A percentile compares a stretch with the other conserved stretches of the same genome.
Conservation (phyloP, 176 grass and related monocot genomes). For the Paspalum notatum region DNA sequence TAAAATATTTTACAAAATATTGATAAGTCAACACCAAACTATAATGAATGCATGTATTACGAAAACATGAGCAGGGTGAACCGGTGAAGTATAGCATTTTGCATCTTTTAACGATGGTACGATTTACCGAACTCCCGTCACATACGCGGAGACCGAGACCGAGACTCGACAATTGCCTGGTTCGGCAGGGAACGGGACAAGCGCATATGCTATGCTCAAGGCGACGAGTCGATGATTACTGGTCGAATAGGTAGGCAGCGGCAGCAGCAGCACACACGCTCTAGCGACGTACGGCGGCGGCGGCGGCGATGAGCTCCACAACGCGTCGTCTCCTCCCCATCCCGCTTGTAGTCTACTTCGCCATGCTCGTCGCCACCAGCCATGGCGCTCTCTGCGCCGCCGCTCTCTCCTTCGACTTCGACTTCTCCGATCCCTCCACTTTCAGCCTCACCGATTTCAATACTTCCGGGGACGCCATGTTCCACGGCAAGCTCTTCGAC, state of each 20-base stretch:
- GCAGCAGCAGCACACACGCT: not conserved
- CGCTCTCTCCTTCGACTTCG: conserved; percentile 48
- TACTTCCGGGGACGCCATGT: not conserved
- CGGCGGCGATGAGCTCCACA: not conserved
- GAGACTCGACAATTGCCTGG: not conserved
- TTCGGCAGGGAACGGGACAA: not conserved
- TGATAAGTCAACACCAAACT: too few relatives aligned
- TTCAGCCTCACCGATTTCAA: not conserved
- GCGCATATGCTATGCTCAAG: too few relatives aligned
- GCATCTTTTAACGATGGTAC: not conserved
- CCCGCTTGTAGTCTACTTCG: not conserved
- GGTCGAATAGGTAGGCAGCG: not conserved
- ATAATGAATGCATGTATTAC: too few relatives aligned
- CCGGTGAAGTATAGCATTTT: too few relatives aligned
- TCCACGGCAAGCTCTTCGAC: not conserved
- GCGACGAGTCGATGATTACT: not conserved
- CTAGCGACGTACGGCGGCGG: too few relatives aligned
- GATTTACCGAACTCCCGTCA: too few relatives aligned
- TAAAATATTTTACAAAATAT: too few relatives aligned
- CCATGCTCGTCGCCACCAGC: not conserved
- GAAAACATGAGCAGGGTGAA: too few relatives aligned
- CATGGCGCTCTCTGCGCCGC: not conserved
- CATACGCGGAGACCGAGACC: not conserved
- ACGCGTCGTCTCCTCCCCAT: not conserved
- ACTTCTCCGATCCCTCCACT: conserved; percentile 27